Evolutionary conservation across 805 yeast genomes (phyloP).

Genomic region (Ogataea glucozyma): DNA sequence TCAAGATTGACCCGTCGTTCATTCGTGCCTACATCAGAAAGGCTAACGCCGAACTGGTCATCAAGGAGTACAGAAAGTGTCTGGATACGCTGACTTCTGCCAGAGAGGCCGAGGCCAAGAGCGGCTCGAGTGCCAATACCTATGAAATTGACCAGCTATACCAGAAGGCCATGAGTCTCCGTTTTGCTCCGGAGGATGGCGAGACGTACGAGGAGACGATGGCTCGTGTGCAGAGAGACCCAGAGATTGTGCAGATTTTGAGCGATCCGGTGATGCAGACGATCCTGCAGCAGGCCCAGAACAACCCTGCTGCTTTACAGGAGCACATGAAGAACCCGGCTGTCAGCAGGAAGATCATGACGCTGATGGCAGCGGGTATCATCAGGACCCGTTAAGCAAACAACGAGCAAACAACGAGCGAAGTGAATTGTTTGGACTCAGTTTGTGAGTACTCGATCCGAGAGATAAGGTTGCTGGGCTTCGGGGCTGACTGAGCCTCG

Average conservation of each 20-base stretch:
- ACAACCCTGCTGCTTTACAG: constrained; percentile 93
- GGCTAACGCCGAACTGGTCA: constrained; percentile 90
- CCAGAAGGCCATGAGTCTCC: constrained; percentile 71
- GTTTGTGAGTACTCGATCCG: background rate
- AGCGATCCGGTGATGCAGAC: constrained; percentile 97
- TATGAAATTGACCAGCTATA: constrained; percentile 82
- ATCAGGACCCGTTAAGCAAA: constrained; percentile 72
- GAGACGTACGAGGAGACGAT: constrained; percentile 94
- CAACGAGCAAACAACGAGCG: background rate
- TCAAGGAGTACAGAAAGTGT: constrained; percentile 81
- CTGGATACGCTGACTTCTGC: constrained; percentile 81
- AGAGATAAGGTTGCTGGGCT: background rate
- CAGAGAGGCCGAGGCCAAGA: constrained; percentile 67
- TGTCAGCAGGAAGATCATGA: constrained; percentile 80
- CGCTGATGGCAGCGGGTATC: constrained; percentile 94
- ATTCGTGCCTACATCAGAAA: constrained; percentile 95
- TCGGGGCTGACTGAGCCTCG: too few relatives aligned
- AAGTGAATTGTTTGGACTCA: background rate
- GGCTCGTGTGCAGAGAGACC: constrained; percentile 87
- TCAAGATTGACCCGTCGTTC: constrained; percentile 82
- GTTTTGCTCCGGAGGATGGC: constrained; percentile 80
- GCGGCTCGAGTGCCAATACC: constrained; percentile 53
- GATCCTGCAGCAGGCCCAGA: constrained; percentile 89
- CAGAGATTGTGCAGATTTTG: constrained; percentile 87
- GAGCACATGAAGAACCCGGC: constrained; percentile 98